Evolutionary conservation across 441 rosid genomes (phyloP).

Genomic region (Hura crepitans): DNA sequence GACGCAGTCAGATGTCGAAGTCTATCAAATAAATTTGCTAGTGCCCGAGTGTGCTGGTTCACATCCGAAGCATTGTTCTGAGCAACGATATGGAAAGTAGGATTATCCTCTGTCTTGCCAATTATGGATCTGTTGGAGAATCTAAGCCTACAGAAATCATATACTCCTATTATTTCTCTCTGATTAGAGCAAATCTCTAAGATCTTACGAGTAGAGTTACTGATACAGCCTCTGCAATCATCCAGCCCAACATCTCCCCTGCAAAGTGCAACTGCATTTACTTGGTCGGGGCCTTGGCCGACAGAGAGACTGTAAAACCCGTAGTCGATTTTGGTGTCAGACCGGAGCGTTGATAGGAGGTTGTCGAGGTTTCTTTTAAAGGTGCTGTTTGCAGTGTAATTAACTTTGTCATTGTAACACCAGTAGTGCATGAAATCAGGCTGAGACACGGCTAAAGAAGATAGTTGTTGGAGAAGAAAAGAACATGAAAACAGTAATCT

Average conservation of each 20-base stretch:
- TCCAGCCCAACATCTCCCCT: slow-evolving; percentile 41
- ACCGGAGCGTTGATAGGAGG: slow-evolving; percentile 36
- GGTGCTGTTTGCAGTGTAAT: slow-evolving; percentile 41
- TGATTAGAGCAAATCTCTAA: slow-evolving; percentile 37
- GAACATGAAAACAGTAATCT: not conserved
- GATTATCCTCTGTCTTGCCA: slow-evolving; percentile 2
- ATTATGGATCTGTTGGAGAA: slow-evolving; percentile 37
- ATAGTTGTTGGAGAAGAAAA: not conserved
- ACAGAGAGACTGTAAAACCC: slow-evolving; percentile 50
- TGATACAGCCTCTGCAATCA: slow-evolving; percentile 40
- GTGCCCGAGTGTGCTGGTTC: not conserved
- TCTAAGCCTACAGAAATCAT: slow-evolving; percentile 42
- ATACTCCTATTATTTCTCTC: slow-evolving; percentile 40
- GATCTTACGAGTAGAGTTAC: slow-evolving; percentile 29
- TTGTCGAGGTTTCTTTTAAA: slow-evolving; percentile 40
- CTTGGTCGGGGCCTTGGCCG: slow-evolving; percentile 35
- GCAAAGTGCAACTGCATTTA: slow-evolving; percentile 45
- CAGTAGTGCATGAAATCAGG: not conserved
- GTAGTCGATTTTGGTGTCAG: slow-evolving; percentile 20
- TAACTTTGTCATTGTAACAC: slow-evolving; percentile 3
- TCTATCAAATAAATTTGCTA: not conserved
- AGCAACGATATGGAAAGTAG: not conserved
- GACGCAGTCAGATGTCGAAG: not conserved
- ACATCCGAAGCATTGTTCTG: not conserved
- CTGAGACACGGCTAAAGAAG: not conserved